phyloP scores from a whole-genome alignment of 352 stramenopile species.

The Achlya hypogyna region DNA sequence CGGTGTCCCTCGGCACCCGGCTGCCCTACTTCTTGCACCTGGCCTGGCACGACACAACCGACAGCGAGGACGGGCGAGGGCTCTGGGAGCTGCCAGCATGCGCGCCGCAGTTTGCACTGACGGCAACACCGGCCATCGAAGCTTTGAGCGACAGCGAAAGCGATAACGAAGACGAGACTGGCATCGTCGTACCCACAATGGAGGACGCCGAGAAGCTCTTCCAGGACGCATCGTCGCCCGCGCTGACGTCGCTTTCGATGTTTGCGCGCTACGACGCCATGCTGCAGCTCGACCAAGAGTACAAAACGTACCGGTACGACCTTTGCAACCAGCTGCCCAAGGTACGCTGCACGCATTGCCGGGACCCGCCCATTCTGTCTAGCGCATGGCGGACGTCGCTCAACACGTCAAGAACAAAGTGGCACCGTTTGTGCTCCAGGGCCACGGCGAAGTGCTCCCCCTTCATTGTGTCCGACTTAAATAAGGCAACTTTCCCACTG shows the following conservation, averaged over 20 bases:
- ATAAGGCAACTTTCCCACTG: too few species aligned
- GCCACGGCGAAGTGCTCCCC: conserved; percentile 14
- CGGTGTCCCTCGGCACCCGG: background rate
- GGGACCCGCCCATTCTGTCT: background rate
- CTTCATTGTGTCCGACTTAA: background rate
- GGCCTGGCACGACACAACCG: background rate
- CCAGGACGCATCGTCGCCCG: conserved; percentile 13
- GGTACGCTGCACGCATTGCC: conserved; percentile 24
- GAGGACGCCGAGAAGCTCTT: conserved; percentile 30
- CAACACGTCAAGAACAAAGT: background rate
- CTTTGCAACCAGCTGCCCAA: conserved; percentile 40
- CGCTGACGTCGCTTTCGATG: background rate
- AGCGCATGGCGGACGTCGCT: conserved; percentile 10
- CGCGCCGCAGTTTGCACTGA: conserved; percentile 29
- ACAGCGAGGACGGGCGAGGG: conserved; percentile 22
- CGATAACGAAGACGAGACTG: conserved; percentile 35
- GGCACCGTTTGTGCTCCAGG: conserved; percentile 14
- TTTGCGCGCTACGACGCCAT: conserved; percentile 53
- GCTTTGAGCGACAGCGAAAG: conserved; percentile 70
- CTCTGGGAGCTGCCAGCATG: conserved; percentile 38
- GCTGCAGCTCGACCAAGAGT: conserved; percentile 47
- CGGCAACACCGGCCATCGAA: conserved; percentile 33
- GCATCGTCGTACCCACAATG: conserved; percentile 23
- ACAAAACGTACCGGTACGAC: conserved; percentile 44
- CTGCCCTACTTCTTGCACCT: conserved; percentile 9